phyloP scores from a whole-genome alignment of 2,329 filamentous ascomycete species.

The Penicillium sp. region DNA sequence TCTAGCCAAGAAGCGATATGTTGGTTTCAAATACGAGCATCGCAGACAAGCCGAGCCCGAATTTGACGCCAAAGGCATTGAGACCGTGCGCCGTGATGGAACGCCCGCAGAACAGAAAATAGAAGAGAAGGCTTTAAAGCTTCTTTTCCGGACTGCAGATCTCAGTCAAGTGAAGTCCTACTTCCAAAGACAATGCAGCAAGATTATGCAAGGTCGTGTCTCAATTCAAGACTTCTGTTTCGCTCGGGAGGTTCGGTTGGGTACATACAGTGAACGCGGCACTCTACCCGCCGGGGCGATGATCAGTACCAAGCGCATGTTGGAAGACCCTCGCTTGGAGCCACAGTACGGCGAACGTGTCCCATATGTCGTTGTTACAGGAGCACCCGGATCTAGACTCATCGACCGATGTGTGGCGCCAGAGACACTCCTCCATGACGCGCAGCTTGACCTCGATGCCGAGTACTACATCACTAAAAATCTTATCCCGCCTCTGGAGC shows the following conservation, averaged over 20 bases:
- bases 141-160: conserved; percentile 88
- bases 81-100: conserved; percentile 92
- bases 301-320: conserved; percentile 83
- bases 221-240: conserved; percentile 97
- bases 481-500: conserved; percentile 87
- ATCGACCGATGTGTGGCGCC: conserved; percentile 90
- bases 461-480: conserved; percentile 99
- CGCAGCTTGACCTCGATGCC: conserved; percentile 79
- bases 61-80: conserved; percentile 97
- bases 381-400: conserved; percentile 80
- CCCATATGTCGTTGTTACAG: conserved; percentile 89
- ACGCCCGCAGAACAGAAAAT: conserved; percentile 96
- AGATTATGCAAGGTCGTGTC: conserved; percentile 86
- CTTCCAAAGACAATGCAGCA: conserved; percentile 85
- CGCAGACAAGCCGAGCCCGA: conserved; percentile 74
- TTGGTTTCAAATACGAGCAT: conserved; percentile 94
- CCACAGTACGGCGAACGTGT: conserved; percentile 95
- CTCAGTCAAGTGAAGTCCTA: conserved; percentile 85
- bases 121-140: conserved; percentile 84
- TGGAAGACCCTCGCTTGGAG: conserved; percentile 80
- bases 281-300: conserved; percentile 82
- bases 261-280: conserved; percentile 81
- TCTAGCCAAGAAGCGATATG: conserved; percentile 95
- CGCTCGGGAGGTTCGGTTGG: conserved; percentile 85
- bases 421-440: conserved; percentile 74